A percentile compares a stretch with the other conserved stretches of the same genome.
phyloP scores from a whole-genome alignment of 805 yeast genomes.

The Lachancea sp. region DNA sequence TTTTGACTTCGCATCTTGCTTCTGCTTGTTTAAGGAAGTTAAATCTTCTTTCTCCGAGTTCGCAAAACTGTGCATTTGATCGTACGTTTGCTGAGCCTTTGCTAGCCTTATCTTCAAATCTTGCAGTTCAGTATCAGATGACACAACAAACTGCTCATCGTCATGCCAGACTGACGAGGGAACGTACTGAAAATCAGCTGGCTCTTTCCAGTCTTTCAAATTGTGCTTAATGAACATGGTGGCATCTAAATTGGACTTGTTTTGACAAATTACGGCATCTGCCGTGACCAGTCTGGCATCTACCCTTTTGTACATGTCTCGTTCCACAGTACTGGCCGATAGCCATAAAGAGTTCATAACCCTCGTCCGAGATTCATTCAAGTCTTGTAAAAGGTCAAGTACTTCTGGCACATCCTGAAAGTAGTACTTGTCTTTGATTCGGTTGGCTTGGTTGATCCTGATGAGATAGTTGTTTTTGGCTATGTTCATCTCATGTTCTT shows the following conservation, averaged over 20 bases:
- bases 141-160: conserved; percentile 66
- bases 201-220: conserved; percentile 69
- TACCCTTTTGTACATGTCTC: conserved; percentile 41
- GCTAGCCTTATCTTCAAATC: conserved; percentile 50
- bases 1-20: conserved; percentile 37
- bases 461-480: conserved; percentile 82
- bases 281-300: conserved; percentile 42
- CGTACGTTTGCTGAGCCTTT: conserved; percentile 31
- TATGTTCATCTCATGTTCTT: conserved; percentile 74
- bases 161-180: conserved; percentile 97
- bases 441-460: conserved; percentile 74
- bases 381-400: conserved; percentile 74
- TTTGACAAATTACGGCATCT: conserved; percentile 55
- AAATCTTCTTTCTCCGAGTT: conserved; percentile 30
- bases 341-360: conserved; percentile 64
- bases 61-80: conserved; percentile 27
- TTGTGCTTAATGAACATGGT: conserved; percentile 94
- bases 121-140: conserved; percentile 50
- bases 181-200: conserved; percentile 73
- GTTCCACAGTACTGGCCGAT: conserved; percentile 58
- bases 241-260: conserved; percentile 68
- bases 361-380: conserved; percentile 72
- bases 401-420: conserved; percentile 91
- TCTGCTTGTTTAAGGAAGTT: conserved; percentile 28
- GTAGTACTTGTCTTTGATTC: conserved; percentile 86